Percentiles rank a stretch among this genome's conserved stretches.
Conservation (phyloP, 192 early-diverging fungal genomes). For the Coemansia sp. region DNA sequence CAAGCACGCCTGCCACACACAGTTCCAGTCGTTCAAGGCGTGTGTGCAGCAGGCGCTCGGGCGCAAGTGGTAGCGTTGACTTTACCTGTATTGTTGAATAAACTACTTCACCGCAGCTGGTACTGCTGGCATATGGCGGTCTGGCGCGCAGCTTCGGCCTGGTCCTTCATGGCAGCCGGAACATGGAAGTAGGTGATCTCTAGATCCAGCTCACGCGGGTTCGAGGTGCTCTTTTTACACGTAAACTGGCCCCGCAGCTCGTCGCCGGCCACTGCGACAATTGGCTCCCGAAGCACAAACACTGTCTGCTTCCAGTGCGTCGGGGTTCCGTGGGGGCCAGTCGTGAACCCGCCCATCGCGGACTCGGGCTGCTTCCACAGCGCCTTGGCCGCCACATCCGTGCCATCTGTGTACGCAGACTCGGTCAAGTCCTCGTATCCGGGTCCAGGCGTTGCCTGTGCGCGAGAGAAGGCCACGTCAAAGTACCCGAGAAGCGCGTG, state of each 20-base stretch:
- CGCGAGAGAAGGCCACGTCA: conserved; percentile 79
- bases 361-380: conserved; percentile 36
- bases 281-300: conserved; percentile 65
- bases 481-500: conserved; percentile 89
- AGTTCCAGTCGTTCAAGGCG: conserved; percentile 57
- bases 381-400: conserved; percentile 1
- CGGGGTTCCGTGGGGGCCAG: conserved; percentile 66
- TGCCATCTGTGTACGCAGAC: conserved; percentile 9
- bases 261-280: conserved; percentile 54
- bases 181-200: conserved; percentile 53
- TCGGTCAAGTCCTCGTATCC: conserved; percentile 18
- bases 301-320: conserved; percentile 99
- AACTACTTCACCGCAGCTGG: conserved; percentile 22
- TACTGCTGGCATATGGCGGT: conserved; percentile 20
- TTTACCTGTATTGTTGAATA: not conserved
- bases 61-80: conserved; percentile 30
- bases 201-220: conserved; percentile 70
- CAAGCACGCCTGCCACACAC: conserved; percentile 56
- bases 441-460: conserved; percentile 28
- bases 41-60: conserved; percentile 56
- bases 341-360: conserved; percentile 57
- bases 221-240: conserved; percentile 60
- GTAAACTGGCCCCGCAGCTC: conserved; percentile 59
- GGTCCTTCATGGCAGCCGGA: conserved; percentile 1
- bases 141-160: not conserved